A percentile compares a stretch with the other conserved stretches of the same genome.
phyloP scores from a whole-genome alignment of 2,329 filamentous ascomycete genomes.

The Pseudogymnoascus sp. region DNA sequence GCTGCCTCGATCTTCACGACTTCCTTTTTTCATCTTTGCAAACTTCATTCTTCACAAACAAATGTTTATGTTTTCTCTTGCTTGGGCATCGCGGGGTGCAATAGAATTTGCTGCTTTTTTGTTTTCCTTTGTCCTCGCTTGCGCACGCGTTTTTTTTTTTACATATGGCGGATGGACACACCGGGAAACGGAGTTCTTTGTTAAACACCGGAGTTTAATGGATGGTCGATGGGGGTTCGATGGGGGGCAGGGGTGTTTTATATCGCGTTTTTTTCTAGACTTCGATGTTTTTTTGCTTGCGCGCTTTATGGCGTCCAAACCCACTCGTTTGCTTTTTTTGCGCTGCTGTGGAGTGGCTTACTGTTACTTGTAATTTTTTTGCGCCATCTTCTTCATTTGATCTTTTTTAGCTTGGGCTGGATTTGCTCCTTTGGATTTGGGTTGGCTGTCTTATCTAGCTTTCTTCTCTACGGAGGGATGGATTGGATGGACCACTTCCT shows the following conservation, averaged over 20 bases:
- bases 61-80: neutral
- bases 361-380: constrained; percentile 8
- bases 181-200: neutral
- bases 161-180: neutral
- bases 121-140: neutral
- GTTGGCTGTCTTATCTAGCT: neutral
- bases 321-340: neutral
- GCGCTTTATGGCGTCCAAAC: neutral
- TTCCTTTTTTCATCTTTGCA: constrained; percentile 21
- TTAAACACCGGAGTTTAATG: constrained; percentile 5
- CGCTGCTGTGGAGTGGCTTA: neutral
- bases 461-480: neutral
- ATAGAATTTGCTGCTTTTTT: constrained; percentile 3
- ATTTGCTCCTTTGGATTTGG: neutral
- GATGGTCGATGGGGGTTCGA: neutral
- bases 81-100: neutral
- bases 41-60: constrained; percentile 6
- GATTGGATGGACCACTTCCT: neutral
- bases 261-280: constrained; percentile 1
- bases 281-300: neutral
- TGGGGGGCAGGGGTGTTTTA: neutral
- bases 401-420: neutral
- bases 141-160: neutral
- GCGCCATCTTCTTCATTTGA: neutral
- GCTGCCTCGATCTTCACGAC: constrained; percentile 31